Percentiles rank a stretch among this genome's conserved stretches.
Conservation (phyloP, 1,284 basidiomycete genomes). For the Marasmius sp. region DNA sequence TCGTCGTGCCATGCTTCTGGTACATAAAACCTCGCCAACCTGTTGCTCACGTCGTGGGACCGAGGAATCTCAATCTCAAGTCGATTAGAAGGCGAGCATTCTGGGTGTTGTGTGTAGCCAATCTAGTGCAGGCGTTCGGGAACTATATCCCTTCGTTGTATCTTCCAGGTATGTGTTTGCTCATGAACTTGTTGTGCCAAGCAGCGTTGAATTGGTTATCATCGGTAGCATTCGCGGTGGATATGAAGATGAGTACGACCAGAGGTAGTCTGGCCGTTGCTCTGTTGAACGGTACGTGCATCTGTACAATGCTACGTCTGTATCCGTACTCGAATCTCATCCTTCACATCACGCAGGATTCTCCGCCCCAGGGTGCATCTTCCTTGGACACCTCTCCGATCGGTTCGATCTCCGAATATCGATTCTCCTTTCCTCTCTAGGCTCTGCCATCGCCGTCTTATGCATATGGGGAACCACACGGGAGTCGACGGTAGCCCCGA, state of each 20-base stretch:
- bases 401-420: constrained; percentile 7
- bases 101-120: constrained; percentile 11
- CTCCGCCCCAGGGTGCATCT: constrained; percentile 11
- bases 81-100: constrained; percentile 4
- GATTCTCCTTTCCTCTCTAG: constrained; percentile 10
- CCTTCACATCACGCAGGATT: background rate
- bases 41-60: constrained; percentile 8
- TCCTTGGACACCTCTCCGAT: constrained; percentile 13
- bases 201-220: no score
- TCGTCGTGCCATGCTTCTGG: constrained; percentile 7
- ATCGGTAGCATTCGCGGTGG: constrained; percentile 11
- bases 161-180: constrained; percentile 11
- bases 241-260: constrained; percentile 8
- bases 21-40: constrained; percentile 12
- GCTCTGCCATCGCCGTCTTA: constrained; percentile 11
- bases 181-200: no score
- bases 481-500: constrained; percentile 1
- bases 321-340: background rate
- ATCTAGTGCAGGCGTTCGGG: constrained; percentile 11
- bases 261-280: constrained; percentile 10
- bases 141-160: constrained; percentile 14
- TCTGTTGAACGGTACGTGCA: constrained; percentile 11
- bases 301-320: background rate
- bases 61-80: constrained; percentile 7
- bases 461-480: constrained; percentile 10